Evolutionary conservation across 257 asterid species (phyloP), one percentile per base, ranked within the genome.

Genomic region (Solanum piurae): DNA sequence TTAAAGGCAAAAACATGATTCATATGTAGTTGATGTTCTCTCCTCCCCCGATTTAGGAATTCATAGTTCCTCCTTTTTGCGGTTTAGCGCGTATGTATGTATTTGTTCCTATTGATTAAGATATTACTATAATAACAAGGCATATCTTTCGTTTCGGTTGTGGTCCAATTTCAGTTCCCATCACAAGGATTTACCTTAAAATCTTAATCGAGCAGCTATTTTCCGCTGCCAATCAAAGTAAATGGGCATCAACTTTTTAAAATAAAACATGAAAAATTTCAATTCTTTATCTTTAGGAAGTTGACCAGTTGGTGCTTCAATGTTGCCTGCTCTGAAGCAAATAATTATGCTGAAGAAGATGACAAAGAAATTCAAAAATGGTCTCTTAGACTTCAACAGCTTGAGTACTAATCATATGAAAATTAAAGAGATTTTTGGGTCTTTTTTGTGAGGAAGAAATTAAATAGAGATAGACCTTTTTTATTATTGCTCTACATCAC

Each of bases 151-250:
- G 87, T 89, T 62, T 23, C 18, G 16, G 93, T 64, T 7, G 92
- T 90, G 9, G 21, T 69, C 97, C 97, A 93, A 83, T 89, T 91
- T 27, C 90, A 20, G 91, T 92, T 89, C 25, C 73, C 82, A 87
- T 87, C 93, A 80, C 96, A 94, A 13, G 98, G 98, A 89, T 94
- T 92, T 20, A 89, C 87, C 58, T 1, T 86, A 87, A 92, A 93
- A 84, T 94, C 71, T 94, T 95, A 93, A 84, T 92, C 95, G 87
- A 46, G 16, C 49, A 66, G 94, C 96, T 83, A 94, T 92, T 91
- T 36, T 79, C 83, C 77, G 73, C 95, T 94, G 92, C 89, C 89
- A 76, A 38, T 38, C 58, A 76, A 75, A 38, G 31, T 38, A 38
- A 71, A 62, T 36, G 7, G 34, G 2, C 5, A 62, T 85, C 80